Percentiles rank a stretch among this genome's conserved stretches.
Conservation (phyloP, 495 filamentous ascomycete genomes). For the Hypoxylon perforatum region DNA sequence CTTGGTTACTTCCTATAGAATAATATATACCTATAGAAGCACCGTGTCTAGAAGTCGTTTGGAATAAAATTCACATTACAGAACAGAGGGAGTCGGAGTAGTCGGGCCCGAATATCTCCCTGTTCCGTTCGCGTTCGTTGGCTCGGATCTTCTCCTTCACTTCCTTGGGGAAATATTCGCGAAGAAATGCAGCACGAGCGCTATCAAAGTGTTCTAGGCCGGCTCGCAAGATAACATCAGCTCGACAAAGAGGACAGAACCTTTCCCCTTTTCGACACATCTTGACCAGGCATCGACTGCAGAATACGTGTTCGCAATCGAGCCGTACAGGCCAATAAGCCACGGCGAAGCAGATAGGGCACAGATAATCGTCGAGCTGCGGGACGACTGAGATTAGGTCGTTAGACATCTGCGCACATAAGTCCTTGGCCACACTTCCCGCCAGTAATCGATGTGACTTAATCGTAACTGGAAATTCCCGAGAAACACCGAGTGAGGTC, state of each 20-base stretch:
- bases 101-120: constrained; percentile 63
- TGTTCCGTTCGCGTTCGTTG: constrained; percentile 64
- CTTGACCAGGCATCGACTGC: constrained; percentile 76
- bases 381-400: constrained; percentile 74
- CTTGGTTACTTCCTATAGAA: not conserved
- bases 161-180: constrained; percentile 77
- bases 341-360: constrained; percentile 76
- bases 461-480: constrained; percentile 63
- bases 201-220: constrained; percentile 70
- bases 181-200: constrained; percentile 67
- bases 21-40: not conserved
- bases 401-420: constrained; percentile 72
- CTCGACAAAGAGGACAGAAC: constrained; percentile 75
- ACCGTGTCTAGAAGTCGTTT: not conserved
- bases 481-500: constrained; percentile 70
- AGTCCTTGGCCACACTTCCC: constrained; percentile 68
- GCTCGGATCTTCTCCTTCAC: constrained; percentile 70
- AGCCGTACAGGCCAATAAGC: constrained; percentile 74
- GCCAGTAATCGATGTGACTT: constrained; percentile 62
- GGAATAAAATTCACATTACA: constrained; percentile 53
- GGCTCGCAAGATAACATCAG: constrained; percentile 68
- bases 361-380: constrained; percentile 77
- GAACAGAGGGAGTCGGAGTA: constrained; percentile 53
- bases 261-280: constrained; percentile 70
- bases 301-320: constrained; percentile 74